phyloP scores from a whole-genome alignment of 495 filamentous ascomycete species.

The Penicillium cosmopolitanum region DNA sequence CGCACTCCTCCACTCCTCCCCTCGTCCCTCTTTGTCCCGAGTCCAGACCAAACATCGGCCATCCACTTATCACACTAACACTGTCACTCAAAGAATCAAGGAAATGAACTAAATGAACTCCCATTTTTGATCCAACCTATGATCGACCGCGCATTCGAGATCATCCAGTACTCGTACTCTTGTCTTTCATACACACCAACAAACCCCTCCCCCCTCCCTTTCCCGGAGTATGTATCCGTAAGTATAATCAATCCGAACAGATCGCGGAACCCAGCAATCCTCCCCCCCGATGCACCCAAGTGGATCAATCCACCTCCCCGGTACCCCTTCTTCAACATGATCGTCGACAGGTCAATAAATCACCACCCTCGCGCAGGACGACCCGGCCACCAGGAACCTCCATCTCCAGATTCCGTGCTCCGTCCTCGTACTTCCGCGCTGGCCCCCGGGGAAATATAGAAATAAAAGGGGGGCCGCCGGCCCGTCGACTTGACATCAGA shows the following conservation, averaged over 20 bases:
- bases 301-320: conserved; percentile 5
- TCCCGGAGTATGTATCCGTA: background rate
- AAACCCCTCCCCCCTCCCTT: background rate
- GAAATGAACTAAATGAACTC: background rate
- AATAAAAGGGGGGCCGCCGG: background rate
- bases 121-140: background rate
- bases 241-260: background rate
- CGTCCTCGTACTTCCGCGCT: conserved; percentile 4
- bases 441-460: background rate
- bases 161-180: too few relatives aligned
- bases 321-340: background rate
- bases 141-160: background rate
- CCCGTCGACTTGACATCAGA: conserved; percentile 4
- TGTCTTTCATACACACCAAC: too few relatives aligned
- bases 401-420: conserved; percentile 5
- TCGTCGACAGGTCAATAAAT: background rate
- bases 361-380: background rate
- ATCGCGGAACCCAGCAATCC: conserved; percentile 2
- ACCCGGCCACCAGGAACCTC: background rate
- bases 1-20: too few relatives aligned
- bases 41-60: conserved; percentile 1
- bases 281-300: conserved; percentile 12
- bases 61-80: background rate
- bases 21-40: background rate
- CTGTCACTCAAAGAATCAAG: background rate